Percentiles rank a stretch among this genome's conserved stretches.
These are phyloP conservation scores for Pulveroboletus sp. DNA, from an alignment of 768 basidiomycete genomes.

Conservation along the genomic window DNA sequence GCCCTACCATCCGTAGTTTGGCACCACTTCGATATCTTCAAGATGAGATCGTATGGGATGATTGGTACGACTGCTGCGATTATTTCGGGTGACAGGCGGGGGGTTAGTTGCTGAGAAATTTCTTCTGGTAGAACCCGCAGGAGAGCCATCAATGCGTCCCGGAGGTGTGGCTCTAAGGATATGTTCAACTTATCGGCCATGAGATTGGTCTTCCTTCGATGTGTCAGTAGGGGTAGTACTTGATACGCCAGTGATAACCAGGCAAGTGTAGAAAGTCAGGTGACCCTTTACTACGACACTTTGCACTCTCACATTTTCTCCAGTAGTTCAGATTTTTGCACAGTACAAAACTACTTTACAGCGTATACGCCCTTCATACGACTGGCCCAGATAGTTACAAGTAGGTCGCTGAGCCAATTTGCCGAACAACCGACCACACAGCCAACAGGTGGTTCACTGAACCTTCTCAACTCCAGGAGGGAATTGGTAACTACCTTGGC, in stretches of 20 bases:
- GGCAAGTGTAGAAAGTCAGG: too few species aligned
- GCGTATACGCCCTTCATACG: neutral
- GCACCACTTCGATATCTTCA: conserved; percentile 63
- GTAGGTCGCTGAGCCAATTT: neutral
- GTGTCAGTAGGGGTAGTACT: neutral
- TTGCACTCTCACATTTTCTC: neutral
- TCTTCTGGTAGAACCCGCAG: conserved; percentile 41
- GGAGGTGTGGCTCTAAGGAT: conserved; percentile 65
- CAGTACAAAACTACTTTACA: neutral
- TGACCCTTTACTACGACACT: too few species aligned
- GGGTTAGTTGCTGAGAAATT: conserved; percentile 38
- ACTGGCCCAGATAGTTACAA: neutral
- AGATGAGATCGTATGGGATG: conserved; percentile 60
- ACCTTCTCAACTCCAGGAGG: conserved; percentile 59
- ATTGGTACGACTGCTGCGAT: conserved; percentile 24
- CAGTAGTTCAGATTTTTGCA: neutral
- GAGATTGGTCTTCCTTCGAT: neutral
- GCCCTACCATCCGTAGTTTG: conserved; percentile 45
- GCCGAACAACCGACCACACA: neutral
- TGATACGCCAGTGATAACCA: neutral
- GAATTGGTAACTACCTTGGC: conserved; percentile 60
- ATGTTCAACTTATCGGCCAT: conserved; percentile 41
- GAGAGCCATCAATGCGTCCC: conserved; percentile 44
- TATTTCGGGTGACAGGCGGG: conserved; percentile 30
- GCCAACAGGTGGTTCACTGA: neutral